Base-by-base conservation (phyloP, 768 basidiomycete species). In the Hirschioporus abietinus region DNA sequence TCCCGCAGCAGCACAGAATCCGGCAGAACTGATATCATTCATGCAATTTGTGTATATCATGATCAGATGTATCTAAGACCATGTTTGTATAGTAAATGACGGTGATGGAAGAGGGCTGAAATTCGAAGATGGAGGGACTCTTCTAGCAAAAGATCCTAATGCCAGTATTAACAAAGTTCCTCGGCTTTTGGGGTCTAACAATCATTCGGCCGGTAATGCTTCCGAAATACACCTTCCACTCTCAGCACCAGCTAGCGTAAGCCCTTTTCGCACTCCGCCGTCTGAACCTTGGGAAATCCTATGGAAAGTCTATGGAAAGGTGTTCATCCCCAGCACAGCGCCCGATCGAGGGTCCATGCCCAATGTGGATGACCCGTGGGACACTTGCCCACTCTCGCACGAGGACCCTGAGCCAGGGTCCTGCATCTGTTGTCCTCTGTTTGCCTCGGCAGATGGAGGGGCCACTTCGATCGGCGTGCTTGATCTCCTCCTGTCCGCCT, bases 301-400 rank as follows among this genome's bases (percentile, higher is more conserved):
- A 61, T 61, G 60, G 60, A 61, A 61, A 61, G 5, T 3, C 25
- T 25, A 61, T 61, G 60, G 60, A 61, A 61, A 61, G 7, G 7
- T 17, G 3, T 25, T 61, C 15, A 34, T 3, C 30, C 30, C 30
- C 10, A 15, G 15, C 60, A 25, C 3, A 61, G 60, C 9, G 6
- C 24, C 60, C 25, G 60, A 61, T 34, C 60, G 30, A 61, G 30
- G 60, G 60, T 34, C 24, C 17, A 34, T 17, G 60, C 25, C 25
- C 30, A 61, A 61, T 5, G 5, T 15, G 24, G 60, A 7, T 15
- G 1, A 8, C 15, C 17, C 24, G 60, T 25, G 30, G 60, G 30
- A 25, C 25, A 61, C 15, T 9, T 61, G 60, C 17, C 17, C 60
- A 61, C 30, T 61, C 30, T 34, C 60, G 42, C 42, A 52, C 42